Evolutionary conservation across 2,329 filamentous ascomycete genomes (phyloP).

Genomic region (Metarhizium humberi): DNA sequence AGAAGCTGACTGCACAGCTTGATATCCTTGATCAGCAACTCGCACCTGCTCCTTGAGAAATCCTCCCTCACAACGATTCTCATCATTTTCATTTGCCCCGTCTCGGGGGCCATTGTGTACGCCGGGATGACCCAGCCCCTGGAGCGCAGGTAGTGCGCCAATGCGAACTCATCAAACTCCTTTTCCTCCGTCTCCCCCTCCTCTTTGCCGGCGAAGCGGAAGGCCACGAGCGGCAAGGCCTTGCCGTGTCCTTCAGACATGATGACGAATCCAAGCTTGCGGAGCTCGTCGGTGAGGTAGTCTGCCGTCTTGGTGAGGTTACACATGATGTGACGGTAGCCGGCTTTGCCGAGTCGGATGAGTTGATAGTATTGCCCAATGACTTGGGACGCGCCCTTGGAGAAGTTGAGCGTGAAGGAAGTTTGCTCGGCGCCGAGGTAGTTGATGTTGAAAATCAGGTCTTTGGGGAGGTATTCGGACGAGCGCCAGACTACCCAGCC

Average conservation of each 20-base stretch:
- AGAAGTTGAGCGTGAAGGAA: constrained; percentile 96
- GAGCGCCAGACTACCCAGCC: constrained; percentile 90
- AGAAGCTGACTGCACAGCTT: constrained; percentile 66
- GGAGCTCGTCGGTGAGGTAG: constrained; percentile 67
- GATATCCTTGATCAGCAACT: constrained; percentile 69
- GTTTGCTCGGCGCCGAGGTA: constrained; percentile 93
- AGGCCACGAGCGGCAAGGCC: constrained; percentile 83
- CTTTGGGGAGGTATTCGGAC: constrained; percentile 74
- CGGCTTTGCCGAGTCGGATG: constrained; percentile 86
- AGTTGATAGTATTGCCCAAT: constrained; percentile 98
- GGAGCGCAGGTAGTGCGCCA: constrained; percentile 78
- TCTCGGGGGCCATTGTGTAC: constrained; percentile 93
- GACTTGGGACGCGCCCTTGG: constrained; percentile 86
- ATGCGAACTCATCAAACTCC: constrained; percentile 63
- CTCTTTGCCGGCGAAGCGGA: constrained; percentile 58
- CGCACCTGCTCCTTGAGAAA: constrained; percentile 74
- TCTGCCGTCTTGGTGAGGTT: constrained; percentile 87
- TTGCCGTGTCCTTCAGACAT: constrained; percentile 71
- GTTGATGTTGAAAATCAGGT: constrained; percentile 98
- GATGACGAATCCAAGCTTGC: constrained; percentile 73
- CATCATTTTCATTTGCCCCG: constrained; percentile 77
- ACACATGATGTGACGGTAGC: constrained; percentile 87
- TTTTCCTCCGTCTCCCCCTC: constrained; percentile 39
- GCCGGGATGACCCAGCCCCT: constrained; percentile 91
- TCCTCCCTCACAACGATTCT: constrained; percentile 89